Percentiles rank a stretch among this genome's conserved stretches.
Evolutionary conservation across 1,284 basidiomycete species (phyloP).

Genomic region (Malassezia globosa): DNA sequence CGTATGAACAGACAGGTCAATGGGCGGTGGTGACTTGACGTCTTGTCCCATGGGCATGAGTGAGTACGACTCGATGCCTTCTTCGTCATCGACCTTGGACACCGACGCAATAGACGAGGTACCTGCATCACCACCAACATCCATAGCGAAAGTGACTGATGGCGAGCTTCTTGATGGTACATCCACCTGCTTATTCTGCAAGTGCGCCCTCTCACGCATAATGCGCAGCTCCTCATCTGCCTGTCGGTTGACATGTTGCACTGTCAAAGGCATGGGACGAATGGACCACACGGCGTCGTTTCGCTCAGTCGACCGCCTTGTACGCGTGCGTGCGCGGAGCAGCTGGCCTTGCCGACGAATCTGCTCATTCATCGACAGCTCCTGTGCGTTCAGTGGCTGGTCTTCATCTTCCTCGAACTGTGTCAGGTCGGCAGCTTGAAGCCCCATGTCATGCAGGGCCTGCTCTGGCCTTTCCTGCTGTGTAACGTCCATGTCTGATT

Average conservation of each 20-base stretch:
- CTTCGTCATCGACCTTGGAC: too few relatives aligned
- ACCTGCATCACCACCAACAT: too few relatives aligned
- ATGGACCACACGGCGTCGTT: constrained; percentile 17
- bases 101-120: too few relatives aligned
- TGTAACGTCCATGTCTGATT: constrained; percentile 3
- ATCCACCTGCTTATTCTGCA: too few relatives aligned
- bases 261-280: constrained; percentile 59
- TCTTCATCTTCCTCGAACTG: constrained; percentile 71
- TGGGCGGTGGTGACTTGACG: background rate
- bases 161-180: too few relatives aligned
- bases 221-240: constrained; percentile 5
- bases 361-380: constrained; percentile 55
- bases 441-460: constrained; percentile 50
- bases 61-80: too few relatives aligned
- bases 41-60: too few relatives aligned
- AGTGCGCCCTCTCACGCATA: too few relatives aligned
- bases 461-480: constrained; percentile 14
- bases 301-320: constrained; percentile 6
- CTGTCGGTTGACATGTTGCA: constrained; percentile 79
- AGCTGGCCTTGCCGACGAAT: constrained; percentile 61
- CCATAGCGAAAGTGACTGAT: too few relatives aligned
- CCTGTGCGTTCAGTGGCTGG: constrained; percentile 54
- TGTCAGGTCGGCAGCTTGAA: constrained; percentile 60
- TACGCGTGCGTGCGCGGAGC: constrained; percentile 53
- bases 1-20: too few relatives aligned